These are phyloP conservation scores for Trichosporon sp. DNA, from an alignment of 1,284 basidiomycete species.

Conservation along the genomic window DNA sequence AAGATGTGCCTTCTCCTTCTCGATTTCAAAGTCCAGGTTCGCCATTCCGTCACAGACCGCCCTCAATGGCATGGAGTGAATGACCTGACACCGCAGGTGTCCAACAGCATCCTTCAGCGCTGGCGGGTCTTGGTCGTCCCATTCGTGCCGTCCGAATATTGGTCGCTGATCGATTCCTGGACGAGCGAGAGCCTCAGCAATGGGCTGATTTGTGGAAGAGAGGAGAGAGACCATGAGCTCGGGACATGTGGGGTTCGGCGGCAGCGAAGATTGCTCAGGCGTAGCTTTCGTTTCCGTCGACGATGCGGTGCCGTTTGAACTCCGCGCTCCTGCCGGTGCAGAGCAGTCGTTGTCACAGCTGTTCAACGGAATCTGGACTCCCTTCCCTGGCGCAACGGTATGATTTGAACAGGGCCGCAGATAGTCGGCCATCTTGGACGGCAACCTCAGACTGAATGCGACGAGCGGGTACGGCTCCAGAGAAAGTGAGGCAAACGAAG, in stretches of 20 bases:
- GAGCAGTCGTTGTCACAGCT: not conserved
- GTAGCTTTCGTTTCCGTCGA: not conserved
- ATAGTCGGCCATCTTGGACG: slow-evolving; percentile 72
- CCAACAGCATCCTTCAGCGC: slow-evolving; percentile 23
- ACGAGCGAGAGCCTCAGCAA: slow-evolving; percentile 31
- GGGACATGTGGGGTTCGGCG: not conserved
- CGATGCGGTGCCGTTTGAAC: not conserved
- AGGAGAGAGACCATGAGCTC: slow-evolving; percentile 34
- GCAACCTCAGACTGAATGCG: slow-evolving; percentile 79
- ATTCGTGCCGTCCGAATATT: slow-evolving; percentile 24
- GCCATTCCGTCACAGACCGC: slow-evolving; percentile 13
- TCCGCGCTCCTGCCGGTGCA: not conserved
- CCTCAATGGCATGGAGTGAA: slow-evolving; percentile 22
- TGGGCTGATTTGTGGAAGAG: slow-evolving; percentile 20
- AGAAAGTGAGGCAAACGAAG: slow-evolving; percentile 84
- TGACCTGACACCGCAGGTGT: slow-evolving; percentile 27
- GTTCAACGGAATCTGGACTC: not conserved
- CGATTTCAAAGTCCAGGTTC: not conserved
- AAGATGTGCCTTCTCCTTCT: slow-evolving; percentile 1
- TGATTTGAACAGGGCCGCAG: slow-evolving; percentile 44
- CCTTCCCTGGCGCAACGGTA: not conserved
- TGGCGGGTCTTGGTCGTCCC: slow-evolving; percentile 19
- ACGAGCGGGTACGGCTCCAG: slow-evolving; percentile 80
- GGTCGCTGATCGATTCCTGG: slow-evolving; percentile 27
- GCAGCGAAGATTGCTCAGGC: not conserved